Evolutionary conservation across 2,329 filamentous ascomycete genomes (phyloP), one percentile per base, ranked within the genome.

Genomic region (Samsoniella hepiali): DNA sequence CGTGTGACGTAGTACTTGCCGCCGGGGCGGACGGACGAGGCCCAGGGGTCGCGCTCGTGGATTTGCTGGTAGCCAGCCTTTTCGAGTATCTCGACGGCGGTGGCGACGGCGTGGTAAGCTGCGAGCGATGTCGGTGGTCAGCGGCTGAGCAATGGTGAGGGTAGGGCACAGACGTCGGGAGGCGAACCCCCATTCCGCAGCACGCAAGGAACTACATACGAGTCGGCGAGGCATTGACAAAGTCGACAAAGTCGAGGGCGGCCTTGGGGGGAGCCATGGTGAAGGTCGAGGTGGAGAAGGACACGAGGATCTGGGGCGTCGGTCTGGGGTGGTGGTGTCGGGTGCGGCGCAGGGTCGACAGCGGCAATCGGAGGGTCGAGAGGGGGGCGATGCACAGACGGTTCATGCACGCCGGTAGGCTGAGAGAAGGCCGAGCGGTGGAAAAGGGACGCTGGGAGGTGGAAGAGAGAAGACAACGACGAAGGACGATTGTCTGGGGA

Each of bases 1-100:
- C 94, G 90, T 55, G 94, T 98, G 72, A 97, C 86, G 79, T 93
- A 97, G 82, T 98, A 98, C 78, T 96, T 97, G 67, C 94, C 93
- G 67, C 94, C 93, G 29, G 93, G 91, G 63, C 87, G 85, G 66
- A 97, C 84, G 53, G 84, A 86, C 1, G 89, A 87, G 15, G 89
- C 85, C 94, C 95, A 98, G 54, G 90, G 88, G 72, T 97, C 92
- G 70, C 91, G 90, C 78, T 98, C 94, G 82, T 88, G 91, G 78
- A 99, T 91, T 70, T 90, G 86, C 71, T 86, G 84, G 82, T 98
- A 99, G 64, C 94, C 93, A 57, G 91, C 93, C 69, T 89, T 86
- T 69, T 90, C 85, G 60, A 99, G 85, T 62, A 90, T 88, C 67
- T 87, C 78, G 70, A 89, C 89, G 68, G 93, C 86, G 56, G 89